A percentile compares a stretch with the other conserved stretches of the same genome.
These are phyloP conservation scores for Neonectria hederae DNA, from an alignment of 2,329 filamentous ascomycete genomes.

Conservation along the genomic window DNA sequence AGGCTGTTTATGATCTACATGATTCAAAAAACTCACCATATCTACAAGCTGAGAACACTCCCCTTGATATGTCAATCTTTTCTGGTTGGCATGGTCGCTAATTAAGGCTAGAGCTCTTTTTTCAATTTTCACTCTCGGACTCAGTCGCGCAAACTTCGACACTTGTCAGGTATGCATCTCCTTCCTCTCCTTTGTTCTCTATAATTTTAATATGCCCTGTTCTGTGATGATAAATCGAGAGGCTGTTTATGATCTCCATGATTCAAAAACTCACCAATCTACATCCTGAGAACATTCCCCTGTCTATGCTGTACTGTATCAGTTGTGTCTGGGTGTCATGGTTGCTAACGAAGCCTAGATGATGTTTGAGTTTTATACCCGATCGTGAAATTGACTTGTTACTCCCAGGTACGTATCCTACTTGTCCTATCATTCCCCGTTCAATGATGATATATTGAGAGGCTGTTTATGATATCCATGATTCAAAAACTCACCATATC, in stretches of 20 bases:
- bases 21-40: constrained; percentile 49
- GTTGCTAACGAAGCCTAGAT: not conserved
- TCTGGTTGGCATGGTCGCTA: not conserved
- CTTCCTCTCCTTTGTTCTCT: not conserved
- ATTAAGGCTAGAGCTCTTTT: not conserved
- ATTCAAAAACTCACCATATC: constrained; percentile 49
- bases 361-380: not conserved
- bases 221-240: constrained; percentile 54
- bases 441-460: constrained; percentile 54
- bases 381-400: not conserved
- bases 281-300: constrained; percentile 26
- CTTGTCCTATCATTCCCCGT: constrained; percentile 9
- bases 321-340: not conserved
- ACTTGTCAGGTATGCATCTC: not conserved
- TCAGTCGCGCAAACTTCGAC: not conserved
- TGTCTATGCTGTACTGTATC: too few relatives aligned
- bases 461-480: constrained; percentile 59
- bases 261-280: constrained; percentile 49
- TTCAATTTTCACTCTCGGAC: not conserved
- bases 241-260: constrained; percentile 59
- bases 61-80: not conserved
- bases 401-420: not conserved
- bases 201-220: constrained; percentile 8
- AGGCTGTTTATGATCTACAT: constrained; percentile 60
- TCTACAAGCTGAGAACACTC: constrained; percentile 36